phyloP scores from a whole-genome alignment of 2,329 filamentous ascomycete genomes.

The Cladosporium sp. region DNA sequence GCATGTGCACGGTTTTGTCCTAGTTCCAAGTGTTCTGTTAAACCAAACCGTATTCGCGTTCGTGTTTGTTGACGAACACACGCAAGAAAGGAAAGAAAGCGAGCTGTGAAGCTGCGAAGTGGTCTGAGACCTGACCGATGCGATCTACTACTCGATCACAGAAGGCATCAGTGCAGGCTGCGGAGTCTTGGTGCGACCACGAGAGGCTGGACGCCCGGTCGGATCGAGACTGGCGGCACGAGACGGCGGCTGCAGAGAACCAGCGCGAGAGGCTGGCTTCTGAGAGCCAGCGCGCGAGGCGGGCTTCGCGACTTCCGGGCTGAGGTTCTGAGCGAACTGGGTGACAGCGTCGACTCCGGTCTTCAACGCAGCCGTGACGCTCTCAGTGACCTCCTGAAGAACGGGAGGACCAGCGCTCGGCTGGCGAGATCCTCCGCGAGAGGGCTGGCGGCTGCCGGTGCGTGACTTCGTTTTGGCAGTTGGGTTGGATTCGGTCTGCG shows the following conservation, averaged over 20 bases:
- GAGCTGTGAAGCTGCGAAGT: no score
- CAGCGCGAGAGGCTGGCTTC: constrained; percentile 13
- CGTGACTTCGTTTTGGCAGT: background rate
- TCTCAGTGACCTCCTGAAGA: background rate
- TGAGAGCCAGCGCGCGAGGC: constrained; percentile 3
- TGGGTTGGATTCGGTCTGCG: background rate
- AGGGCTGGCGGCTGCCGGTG: background rate
- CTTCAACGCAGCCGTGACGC: background rate
- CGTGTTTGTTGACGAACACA: no score
- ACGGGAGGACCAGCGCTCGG: background rate
- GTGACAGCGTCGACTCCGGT: background rate
- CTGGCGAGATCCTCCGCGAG: background rate
- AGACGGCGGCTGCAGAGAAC: constrained; percentile 4
- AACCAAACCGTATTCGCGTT: no score
- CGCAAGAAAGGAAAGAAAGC: no score
- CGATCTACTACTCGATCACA: background rate
- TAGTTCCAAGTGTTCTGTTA: no score
- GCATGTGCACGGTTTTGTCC: no score
- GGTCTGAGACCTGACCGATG: no score
- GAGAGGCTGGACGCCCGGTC: constrained; percentile 9
- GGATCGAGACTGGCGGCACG: constrained; percentile 14
- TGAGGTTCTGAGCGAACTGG: background rate
- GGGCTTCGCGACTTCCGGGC: background rate
- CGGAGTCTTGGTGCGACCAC: constrained; percentile 12
- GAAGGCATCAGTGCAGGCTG: constrained; percentile 2